phyloP scores from a whole-genome alignment of 768 basidiomycete species.

The Tulasnella sp. region DNA sequence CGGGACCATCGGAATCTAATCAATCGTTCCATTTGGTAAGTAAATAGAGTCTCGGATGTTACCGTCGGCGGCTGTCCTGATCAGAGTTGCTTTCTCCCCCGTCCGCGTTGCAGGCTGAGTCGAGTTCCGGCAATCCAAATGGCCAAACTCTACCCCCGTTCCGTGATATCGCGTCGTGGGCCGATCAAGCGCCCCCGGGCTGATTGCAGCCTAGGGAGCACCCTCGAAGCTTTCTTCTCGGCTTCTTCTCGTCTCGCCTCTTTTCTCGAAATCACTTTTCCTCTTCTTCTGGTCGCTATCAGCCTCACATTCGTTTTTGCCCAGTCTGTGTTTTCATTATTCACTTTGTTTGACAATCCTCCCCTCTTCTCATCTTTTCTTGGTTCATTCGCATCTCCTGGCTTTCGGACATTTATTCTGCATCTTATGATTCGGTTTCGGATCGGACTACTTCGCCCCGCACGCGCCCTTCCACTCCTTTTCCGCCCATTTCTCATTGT shows the following conservation, averaged over 20 bases:
- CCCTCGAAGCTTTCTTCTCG: slow-evolving; percentile 14
- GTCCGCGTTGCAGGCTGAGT: background rate
- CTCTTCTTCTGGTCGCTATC: background rate
- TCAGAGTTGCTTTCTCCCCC: slow-evolving; percentile 7
- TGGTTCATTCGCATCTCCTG: background rate
- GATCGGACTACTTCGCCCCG: background rate
- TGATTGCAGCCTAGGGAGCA: slow-evolving; percentile 11
- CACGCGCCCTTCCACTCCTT: slow-evolving; percentile 10
- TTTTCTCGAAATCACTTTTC: background rate
- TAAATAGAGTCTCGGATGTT: background rate
- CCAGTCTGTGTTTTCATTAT: slow-evolving; percentile 26
- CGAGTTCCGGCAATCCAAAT: slow-evolving; percentile 4
- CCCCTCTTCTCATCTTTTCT: slow-evolving; percentile 24
- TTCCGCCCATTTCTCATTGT: background rate
- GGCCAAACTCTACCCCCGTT: slow-evolving; percentile 60
- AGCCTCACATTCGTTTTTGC: slow-evolving; percentile 20
- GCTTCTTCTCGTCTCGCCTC: background rate
- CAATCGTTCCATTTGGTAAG: slow-evolving; percentile 9
- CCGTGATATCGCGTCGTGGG: slow-evolving; percentile 73
- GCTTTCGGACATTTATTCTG: background rate
- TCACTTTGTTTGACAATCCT: slow-evolving; percentile 27
- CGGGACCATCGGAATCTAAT: slow-evolving; percentile 3
- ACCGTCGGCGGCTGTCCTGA: background rate
- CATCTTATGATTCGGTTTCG: slow-evolving; percentile 4
- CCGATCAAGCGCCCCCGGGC: slow-evolving; percentile 39